Evolutionary conservation across 2,329 filamentous ascomycete genomes (phyloP).

Genomic region (Simplicillium aogashimaense): DNA sequence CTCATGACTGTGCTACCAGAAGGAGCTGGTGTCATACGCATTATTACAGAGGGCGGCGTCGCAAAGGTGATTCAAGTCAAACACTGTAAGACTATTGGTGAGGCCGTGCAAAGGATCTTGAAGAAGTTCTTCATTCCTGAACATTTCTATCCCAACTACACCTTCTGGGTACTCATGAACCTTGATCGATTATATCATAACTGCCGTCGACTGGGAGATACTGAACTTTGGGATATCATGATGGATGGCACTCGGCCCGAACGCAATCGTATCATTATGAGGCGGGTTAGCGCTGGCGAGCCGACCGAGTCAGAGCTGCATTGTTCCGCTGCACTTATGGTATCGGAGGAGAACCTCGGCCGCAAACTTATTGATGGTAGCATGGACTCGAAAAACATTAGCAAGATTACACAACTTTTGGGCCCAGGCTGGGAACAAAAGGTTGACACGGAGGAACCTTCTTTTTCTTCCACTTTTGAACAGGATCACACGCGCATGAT

Average conservation of each 20-base stretch:
- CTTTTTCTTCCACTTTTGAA: conserved; percentile 29
- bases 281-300: conserved; percentile 86
- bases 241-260: conserved; percentile 78
- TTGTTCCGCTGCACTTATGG: conserved; percentile 77
- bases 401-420: conserved; percentile 72
- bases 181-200: conserved; percentile 72
- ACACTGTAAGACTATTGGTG: conserved; percentile 82
- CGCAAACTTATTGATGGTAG: conserved; percentile 49
- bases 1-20: conserved; percentile 78
- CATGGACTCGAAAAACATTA: neutral
- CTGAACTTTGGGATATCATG: conserved; percentile 83
- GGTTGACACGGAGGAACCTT: conserved; percentile 66
- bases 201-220: conserved; percentile 75
- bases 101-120: conserved; percentile 82
- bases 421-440: conserved; percentile 78
- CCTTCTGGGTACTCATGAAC: conserved; percentile 88
- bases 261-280: conserved; percentile 78
- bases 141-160: conserved; percentile 89
- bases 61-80: conserved; percentile 92
- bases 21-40: conserved; percentile 81
- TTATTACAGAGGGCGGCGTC: conserved; percentile 84
- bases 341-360: conserved; percentile 73
- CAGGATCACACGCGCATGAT: no score
- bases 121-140: conserved; percentile 82
- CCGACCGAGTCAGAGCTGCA: conserved; percentile 81